Conservation (phyloP, 2,329 filamentous ascomycete species). For the Nemania abortiva region DNA sequence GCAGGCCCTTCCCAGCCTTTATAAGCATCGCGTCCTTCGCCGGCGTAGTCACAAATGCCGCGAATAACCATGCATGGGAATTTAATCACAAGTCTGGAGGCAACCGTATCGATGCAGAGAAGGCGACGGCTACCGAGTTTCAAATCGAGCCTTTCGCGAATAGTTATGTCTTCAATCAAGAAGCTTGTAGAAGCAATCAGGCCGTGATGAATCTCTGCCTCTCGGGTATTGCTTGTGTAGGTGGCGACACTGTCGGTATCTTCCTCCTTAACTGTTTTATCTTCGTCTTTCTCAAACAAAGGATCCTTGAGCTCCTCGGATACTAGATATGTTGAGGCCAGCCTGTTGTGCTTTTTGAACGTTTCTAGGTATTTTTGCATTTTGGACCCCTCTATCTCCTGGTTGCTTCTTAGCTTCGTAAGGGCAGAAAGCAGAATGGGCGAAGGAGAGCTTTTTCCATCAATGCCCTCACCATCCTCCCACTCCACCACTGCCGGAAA, state of each 20-base stretch:
- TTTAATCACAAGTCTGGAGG: neutral
- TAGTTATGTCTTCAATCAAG: neutral
- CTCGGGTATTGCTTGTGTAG: neutral
- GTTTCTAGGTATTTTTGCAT: neutral
- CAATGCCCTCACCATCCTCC: neutral
- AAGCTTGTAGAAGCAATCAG: neutral
- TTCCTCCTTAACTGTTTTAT: neutral
- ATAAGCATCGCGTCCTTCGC: neutral
- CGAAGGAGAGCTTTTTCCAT: neutral
- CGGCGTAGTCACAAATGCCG: neutral
- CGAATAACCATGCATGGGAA: neutral
- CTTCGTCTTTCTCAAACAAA: neutral
- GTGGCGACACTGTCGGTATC: neutral
- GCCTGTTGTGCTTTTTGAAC: neutral
- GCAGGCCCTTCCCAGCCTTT: neutral
- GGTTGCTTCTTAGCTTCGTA: neutral
- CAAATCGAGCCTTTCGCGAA: neutral
- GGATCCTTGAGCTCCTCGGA: neutral
- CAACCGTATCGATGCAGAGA: neutral
- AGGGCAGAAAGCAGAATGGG: neutral
- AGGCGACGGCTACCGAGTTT: neutral
- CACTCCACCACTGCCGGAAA: constrained; percentile 44
- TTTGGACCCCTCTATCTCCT: neutral
- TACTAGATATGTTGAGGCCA: neutral
- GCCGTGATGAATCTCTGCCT: neutral